Evolutionary conservation across 2,329 filamentous ascomycete species (phyloP), one percentile per base, ranked within the genome.

Genomic region (Apiospora sp.): DNA sequence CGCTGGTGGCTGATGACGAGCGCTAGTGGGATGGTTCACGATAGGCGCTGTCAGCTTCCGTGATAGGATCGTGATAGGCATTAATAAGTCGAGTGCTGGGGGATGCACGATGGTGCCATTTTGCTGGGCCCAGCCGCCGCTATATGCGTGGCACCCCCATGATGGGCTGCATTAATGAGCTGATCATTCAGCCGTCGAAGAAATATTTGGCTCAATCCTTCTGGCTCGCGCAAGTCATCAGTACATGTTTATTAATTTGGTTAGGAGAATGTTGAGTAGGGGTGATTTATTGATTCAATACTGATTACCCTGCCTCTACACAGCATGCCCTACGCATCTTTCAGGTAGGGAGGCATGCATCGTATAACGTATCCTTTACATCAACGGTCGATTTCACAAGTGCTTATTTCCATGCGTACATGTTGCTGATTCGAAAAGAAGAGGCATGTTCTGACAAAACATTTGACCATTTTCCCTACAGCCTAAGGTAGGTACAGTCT

Each of bases 81-180:
- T 37, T 12, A 14, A 27, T 4, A 22, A 61, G 30, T 27, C 12
- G 49, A 37, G 16, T 61, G 30, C 13, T n/a, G 14, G 19, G 19
- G 24, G 13, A 58, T 58, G 51, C 30, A n/a, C 12, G 51, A 27
- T 58, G 30, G 54, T 22, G 14, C 7, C 19, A 19, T 61, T 37
- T 61, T 22, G 54, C 14, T 37, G 54, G 54, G 30, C 22, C 22
- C 54, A n/a, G 54, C 54, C 30, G 54, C 30, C 54, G 58, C 58
- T 64, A 64, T 64, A n/a, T 64, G 58, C 58, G 41, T 41, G 58
- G 51, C 51, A 49, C 7, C 19, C 58, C 19, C 34, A 64, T 64
- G 30, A 41, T 41, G 19, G 22, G 13, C 58, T 64, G 58, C 58
- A 64, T 41, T 41, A 24, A 22, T 41, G 58, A 41, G 58, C 22